Evolutionary conservation across 169 alveolate species (phyloP), one percentile per base, ranked within the genome.

Genomic region (Cyclospora cayetanensis): DNA sequence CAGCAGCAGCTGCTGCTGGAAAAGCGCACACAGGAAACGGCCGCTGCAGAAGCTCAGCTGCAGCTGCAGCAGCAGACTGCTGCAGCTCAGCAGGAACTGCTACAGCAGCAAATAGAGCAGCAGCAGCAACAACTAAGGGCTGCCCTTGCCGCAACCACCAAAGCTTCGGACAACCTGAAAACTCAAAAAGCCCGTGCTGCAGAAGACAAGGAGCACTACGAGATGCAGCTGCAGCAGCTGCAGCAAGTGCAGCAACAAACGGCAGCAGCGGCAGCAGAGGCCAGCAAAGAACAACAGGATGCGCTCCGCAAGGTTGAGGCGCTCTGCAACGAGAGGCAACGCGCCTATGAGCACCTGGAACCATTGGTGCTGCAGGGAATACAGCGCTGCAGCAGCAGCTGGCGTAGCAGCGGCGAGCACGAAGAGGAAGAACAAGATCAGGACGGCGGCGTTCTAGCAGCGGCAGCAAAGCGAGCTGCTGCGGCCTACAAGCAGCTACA

Each of bases 131-230:
- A 80, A 74, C 52, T 80, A 2, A 46, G 89, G 39, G 89, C 89
- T 18, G 70, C 89, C 50, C 22, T 80, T 27, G 89, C 89, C 22
- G 70, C 89, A 43, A 80, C 22, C 63, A 80, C 74, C 7, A 52
- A 80, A 31, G 76, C 89, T n/a, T 4, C 35, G 20, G 89, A 80
- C 15, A 63, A 80, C 37, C 74, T 80, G 34, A 80, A 80, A 53
- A 80, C 89, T 31, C 76, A 80, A 52, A 80, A 52, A 65, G 89
- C 89, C 9, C 89, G 89, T 25, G 89, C 89, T 50, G 89, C 89
- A 29, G 89, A 80, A 52, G 89, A 80, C 15, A 46, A 53, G 37
- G 52, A 50, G 89, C 89, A 34, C 18, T 80, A 46, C 27, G 89
- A 80, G 53, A 80, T 80, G 68, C 89, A 50, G n/a, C 89, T 80